A percentile compares a stretch with the other conserved stretches of the same genome.
Evolutionary conservation across 2,329 filamentous ascomycete species (phyloP).

Genomic region (Botryotinia convoluta): DNA sequence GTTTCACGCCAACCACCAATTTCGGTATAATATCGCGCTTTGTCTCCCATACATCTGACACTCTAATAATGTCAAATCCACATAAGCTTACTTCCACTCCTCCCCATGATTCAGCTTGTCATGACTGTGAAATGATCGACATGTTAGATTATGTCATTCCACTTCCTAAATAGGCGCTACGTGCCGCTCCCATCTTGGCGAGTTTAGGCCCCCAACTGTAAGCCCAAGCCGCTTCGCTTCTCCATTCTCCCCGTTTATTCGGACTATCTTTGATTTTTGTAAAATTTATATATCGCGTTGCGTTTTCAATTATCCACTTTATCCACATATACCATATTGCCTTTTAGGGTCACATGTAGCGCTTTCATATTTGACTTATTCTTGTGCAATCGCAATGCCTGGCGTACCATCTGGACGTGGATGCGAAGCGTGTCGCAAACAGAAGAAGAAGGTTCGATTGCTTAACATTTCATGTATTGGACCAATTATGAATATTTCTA

Average conservation of each 20-base stretch:
- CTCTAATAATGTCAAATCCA: neutral
- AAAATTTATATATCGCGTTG: neutral
- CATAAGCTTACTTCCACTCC: neutral
- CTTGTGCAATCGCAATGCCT: slow-evolving; percentile 42
- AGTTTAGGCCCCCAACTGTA: neutral
- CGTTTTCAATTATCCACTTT: too few relatives aligned
- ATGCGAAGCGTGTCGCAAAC: slow-evolving; percentile 50
- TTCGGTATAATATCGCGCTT: neutral
- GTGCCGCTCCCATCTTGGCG: neutral
- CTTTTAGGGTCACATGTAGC: neutral
- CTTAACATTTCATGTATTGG: neutral
- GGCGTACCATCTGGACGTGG: slow-evolving; percentile 51
- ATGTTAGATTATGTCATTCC: slow-evolving; percentile 1
- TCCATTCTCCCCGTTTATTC: too few relatives aligned
- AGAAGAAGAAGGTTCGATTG: slow-evolving; percentile 51
- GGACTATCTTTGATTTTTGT: neutral
- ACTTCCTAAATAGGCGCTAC: neutral
- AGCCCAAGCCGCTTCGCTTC: slow-evolving; percentile 2
- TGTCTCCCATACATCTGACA: neutral
- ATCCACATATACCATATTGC: neutral
- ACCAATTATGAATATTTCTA: neutral
- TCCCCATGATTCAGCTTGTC: neutral
- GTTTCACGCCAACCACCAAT: neutral
- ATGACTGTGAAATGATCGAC: neutral
- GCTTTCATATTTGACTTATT: neutral